Evolutionary conservation across 177 flowering plant genomes (phyloP).

Genomic region (Viscum album): DNA sequence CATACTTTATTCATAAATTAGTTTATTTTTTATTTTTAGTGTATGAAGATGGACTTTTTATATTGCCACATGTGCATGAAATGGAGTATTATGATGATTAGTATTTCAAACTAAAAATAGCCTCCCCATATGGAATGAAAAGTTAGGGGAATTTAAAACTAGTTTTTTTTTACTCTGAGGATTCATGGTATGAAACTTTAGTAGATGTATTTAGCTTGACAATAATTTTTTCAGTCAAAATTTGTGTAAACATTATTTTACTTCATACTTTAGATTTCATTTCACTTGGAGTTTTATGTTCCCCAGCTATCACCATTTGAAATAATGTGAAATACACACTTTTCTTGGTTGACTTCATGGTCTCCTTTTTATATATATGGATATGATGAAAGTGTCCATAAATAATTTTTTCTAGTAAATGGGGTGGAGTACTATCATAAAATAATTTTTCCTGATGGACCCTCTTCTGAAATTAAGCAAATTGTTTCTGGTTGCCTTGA

Average conservation of each 20-base stretch:
- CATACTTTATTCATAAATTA: too few species aligned
- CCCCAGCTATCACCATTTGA: conserved; percentile 77
- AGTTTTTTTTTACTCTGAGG: conserved; percentile 45
- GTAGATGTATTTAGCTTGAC: conserved; percentile 71
- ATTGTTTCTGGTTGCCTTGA: conserved; percentile 62
- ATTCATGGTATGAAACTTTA: conserved; percentile 67
- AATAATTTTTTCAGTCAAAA: conserved; percentile 30
- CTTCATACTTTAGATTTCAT: neutral
- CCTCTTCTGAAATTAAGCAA: conserved; percentile 76
- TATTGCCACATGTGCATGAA: conserved; percentile 36
- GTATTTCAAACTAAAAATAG: conserved; percentile 26
- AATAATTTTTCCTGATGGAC: conserved; percentile 49
- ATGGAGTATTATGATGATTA: conserved; percentile 23
- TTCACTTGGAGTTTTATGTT: neutral
- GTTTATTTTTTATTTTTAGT: conserved; percentile 30
- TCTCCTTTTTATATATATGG: conserved; percentile 85
- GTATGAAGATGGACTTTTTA: conserved; percentile 55
- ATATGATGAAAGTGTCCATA: conserved; percentile 48
- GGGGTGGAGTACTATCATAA: conserved; percentile 72
- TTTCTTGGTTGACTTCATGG: conserved; percentile 78
- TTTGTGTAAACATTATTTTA: neutral
- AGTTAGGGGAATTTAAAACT: conserved; percentile 29
- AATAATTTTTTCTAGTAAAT: conserved; percentile 48
- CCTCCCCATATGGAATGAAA: conserved; percentile 41
- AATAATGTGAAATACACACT: conserved; percentile 71